Evolutionary conservation across 1,284 basidiomycete genomes (phyloP), one percentile per base, ranked within the genome.

Genomic region (Cutaneotrichosporon daszewskae): DNA sequence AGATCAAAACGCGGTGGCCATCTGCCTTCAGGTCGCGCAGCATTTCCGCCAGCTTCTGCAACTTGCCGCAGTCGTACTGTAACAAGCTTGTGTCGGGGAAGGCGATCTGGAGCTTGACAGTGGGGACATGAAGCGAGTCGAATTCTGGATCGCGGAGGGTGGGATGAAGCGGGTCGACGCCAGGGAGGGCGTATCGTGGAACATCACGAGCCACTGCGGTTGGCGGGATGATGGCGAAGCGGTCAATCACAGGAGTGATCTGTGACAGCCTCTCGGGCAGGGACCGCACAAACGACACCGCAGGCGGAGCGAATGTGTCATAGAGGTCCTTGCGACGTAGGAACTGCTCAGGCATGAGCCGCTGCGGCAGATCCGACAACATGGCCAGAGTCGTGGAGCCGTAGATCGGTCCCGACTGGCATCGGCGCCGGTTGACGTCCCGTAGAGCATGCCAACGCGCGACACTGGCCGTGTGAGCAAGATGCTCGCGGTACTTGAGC

Each of bases 1-100:
- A 97, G 58, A 97, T 94, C 37, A 97, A 76, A 18, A 89, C 79
- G 1, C 92, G 84, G 64, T 96, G 91, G 0, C 89, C 88, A 3
- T 81, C 87, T 0, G 80, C 80, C 62, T 92, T 90, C 64, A 83
- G 84, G 60, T 87, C 81, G 18, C 88, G 81, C 32, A 97, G 77
- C 24, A 97, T 76, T 19, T 75, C 73, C 24, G 83, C 80, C 4
- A 97, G 79, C 52, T 84, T 79, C 62, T 96, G 92, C 14, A 97
- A 77, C 68, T 97, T 97, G 37, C 92, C 92, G 59, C 94, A 96
- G 68, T 97, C 92, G 68, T 92, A 97, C 64, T 96, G 92, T 5
- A 96, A 76, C 20, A 96, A 75, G 1, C 83, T 88, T 0, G 85
- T 79, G 58, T 95, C 89, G 0, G 92, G 92, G 66, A 97, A 96